Conservation (phyloP, 768 basidiomycete genomes). For the Boletus pseudopeckii region DNA sequence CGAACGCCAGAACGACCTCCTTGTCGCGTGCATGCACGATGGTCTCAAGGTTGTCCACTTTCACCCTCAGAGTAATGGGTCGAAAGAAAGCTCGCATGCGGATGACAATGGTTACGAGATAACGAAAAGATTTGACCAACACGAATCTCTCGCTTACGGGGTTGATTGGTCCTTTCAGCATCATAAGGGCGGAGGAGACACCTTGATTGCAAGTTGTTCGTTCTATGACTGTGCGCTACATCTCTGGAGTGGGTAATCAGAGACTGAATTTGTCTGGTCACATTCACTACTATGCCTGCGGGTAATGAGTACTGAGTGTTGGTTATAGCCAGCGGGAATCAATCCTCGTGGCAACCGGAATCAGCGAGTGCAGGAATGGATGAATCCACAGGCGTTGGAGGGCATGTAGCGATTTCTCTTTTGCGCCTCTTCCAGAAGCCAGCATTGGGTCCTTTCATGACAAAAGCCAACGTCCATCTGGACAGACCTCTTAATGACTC, state of each 20-base stretch:
- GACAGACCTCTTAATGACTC: slow-evolving; percentile 69
- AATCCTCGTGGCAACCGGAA: not conserved
- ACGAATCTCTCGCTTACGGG: slow-evolving; percentile 86
- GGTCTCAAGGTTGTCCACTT: slow-evolving; percentile 78
- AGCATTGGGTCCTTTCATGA: slow-evolving; percentile 57
- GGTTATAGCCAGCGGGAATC: not conserved
- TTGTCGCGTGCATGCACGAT: slow-evolving; percentile 98
- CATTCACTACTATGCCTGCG: not conserved
- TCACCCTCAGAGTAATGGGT: slow-evolving; percentile 3
- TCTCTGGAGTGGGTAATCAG: slow-evolving; percentile 66
- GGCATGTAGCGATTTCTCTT: slow-evolving; percentile 7
- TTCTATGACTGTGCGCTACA: slow-evolving; percentile 91
- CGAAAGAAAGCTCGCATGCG: not conserved
- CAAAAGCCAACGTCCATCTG: slow-evolving; percentile 65
- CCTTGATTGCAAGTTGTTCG: slow-evolving; percentile 81
- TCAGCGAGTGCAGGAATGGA: not conserved
- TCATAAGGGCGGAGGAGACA: slow-evolving; percentile 30
- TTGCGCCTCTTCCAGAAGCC: slow-evolving; percentile 48
- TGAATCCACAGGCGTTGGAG: slow-evolving; percentile 8
- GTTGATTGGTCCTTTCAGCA: slow-evolving; percentile 76
- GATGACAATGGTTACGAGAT: slow-evolving; percentile 35
- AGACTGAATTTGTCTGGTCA: not conserved
- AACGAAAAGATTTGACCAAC: slow-evolving; percentile 63
- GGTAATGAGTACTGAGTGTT: not conserved
- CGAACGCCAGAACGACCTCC: slow-evolving; percentile 63